Evolutionary conservation across 768 basidiomycete species (phyloP).

Genomic region (Lyophyllum shimeji): DNA sequence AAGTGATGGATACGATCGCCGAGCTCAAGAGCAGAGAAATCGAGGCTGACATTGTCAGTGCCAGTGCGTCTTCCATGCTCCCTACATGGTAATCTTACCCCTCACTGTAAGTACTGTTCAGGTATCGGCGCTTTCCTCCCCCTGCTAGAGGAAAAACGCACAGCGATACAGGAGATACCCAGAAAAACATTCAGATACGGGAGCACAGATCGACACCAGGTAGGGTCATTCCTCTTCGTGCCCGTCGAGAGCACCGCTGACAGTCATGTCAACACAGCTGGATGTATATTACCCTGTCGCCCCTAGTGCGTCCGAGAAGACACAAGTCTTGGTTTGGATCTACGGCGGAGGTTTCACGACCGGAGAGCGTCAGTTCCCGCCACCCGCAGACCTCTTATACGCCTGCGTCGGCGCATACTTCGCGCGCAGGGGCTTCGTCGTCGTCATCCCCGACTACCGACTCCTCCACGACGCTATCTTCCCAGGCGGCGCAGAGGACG

Average conservation of each 20-base stretch:
- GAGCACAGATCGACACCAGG: slow-evolving; percentile 48
- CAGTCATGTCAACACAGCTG: slow-evolving; percentile 36
- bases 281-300: slow-evolving; percentile 62
- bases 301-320: slow-evolving; percentile 23
- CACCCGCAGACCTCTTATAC: slow-evolving; percentile 52
- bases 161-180: slow-evolving; percentile 46
- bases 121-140: slow-evolving; percentile 25
- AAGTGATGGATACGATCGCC: slow-evolving; percentile 35
- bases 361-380: slow-evolving; percentile 47
- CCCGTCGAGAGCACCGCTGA: not conserved
- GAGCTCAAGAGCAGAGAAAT: slow-evolving; percentile 29
- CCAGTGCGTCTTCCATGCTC: not conserved
- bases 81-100: too few species aligned
- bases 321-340: slow-evolving; percentile 59
- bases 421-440: slow-evolving; percentile 55
- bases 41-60: slow-evolving; percentile 23
- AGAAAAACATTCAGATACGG: slow-evolving; percentile 61
- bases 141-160: slow-evolving; percentile 45
- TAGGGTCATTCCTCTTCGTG: slow-evolving; percentile 19
- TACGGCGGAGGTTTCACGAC: slow-evolving; percentile 66
- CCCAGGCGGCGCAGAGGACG: slow-evolving; percentile 54
- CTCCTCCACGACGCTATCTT: slow-evolving; percentile 57
- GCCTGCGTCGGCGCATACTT: slow-evolving; percentile 62
- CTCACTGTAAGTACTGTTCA: not conserved
- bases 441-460: slow-evolving; percentile 70